Evolutionary conservation across 1,284 basidiomycete genomes (phyloP), one percentile per base, ranked within the genome.

Genomic region (Trichosporon sp.): DNA sequence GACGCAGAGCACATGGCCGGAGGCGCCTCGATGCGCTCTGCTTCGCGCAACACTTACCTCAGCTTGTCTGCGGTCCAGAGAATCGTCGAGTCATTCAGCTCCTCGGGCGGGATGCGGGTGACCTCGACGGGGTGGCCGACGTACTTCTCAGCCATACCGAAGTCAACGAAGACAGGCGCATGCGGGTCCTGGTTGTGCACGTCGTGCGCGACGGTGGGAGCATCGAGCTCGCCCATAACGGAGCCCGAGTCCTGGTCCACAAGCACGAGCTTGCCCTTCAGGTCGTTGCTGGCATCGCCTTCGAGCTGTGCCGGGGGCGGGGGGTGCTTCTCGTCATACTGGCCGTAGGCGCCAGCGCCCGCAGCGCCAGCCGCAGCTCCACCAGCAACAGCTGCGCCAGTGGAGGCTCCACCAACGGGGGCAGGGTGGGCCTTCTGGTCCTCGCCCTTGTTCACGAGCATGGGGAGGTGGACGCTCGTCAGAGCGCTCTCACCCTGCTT

Each of bases 191-290:
- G 78, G 64, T 81, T 77, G 54, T 89, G 84, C 38, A 83, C 79
- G 2, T 11, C 88, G 85, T 21, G 72, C 43, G 76, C 91, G 32
- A 84, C 81, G 68, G 91, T 84, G 63, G 85, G 81, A 54, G 88
- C 85, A 67, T 91, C 91, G 10, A 93, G 85, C 78, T 91, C 88
- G 1, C 91, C 91, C 10, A 94, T 86, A 6, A 93, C 86, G 76
- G 92, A 88, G 1, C 92, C 91, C 68, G 87, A 90, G 56, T 89
- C 86, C 79, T 93, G 88, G 79, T 94, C 89, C 73, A 93, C 87
- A 69, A 92, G 87, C 8, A 93, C 88, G 40, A 93, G 86, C 66
- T 87, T 88, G 4, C 91, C 91, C 51, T 89, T 86, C 31, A 91
- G 83, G 75, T 90, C 65, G 63, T 48, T 61, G 40, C 10, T 21